Evolutionary conservation across 345 rosid genomes (phyloP).

Genomic region (Luvunga scandens): DNA sequence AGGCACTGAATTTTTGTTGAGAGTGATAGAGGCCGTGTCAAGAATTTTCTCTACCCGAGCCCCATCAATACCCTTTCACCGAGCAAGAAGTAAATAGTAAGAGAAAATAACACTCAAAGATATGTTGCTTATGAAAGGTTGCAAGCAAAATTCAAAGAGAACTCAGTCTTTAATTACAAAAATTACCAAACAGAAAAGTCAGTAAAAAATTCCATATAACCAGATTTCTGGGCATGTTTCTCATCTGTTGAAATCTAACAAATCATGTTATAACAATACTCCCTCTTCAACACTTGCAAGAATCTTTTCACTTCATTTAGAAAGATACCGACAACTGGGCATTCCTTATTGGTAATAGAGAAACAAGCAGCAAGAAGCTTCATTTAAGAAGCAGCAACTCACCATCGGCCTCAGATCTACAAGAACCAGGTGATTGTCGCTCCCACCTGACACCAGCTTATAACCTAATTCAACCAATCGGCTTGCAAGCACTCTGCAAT

Average conservation of each 20-base stretch:
- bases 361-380: no score
- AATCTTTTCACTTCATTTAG: no score
- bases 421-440: constrained; percentile 86
- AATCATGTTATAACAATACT: no score
- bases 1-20: constrained; percentile 92
- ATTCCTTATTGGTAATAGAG: no score
- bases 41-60: constrained; percentile 92
- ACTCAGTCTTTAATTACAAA: no score
- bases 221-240: no score
- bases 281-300: no score
- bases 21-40: constrained; percentile 89
- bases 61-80: constrained; percentile 76
- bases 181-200: no score
- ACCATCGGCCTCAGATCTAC: constrained; percentile 87
- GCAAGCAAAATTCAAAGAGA: background rate
- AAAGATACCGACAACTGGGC: no score
- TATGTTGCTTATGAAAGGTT: background rate
- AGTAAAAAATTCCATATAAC: no score
- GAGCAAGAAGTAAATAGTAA: background rate
- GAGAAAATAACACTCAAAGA: background rate
- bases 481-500: constrained; percentile 71
- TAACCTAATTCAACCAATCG: constrained; percentile 74
- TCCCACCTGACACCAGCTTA: constrained; percentile 87
- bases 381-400: constrained; percentile 19
- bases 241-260: no score